A percentile compares a stretch with the other conserved stretches of the same genome.
These are phyloP conservation scores for Chalaropsis ovoidea DNA, from an alignment of 2,329 filamentous ascomycete genomes.

Conservation along the genomic window DNA sequence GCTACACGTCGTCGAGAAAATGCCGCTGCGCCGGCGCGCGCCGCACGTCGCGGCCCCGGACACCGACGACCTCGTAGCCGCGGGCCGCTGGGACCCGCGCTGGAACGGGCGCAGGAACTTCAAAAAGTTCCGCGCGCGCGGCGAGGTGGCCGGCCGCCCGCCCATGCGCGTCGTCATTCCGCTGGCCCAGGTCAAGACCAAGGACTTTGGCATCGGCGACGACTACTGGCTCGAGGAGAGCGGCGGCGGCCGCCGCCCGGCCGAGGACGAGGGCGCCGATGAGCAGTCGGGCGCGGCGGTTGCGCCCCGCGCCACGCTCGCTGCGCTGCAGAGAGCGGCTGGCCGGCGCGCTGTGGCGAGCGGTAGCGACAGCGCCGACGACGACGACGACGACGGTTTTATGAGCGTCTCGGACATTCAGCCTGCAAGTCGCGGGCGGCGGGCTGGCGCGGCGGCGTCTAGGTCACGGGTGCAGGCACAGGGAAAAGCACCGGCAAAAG, in stretches of 20 bases:
- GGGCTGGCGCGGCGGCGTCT: slow-evolving; percentile 21
- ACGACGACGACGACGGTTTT: slow-evolving; percentile 29
- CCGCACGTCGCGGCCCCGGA: slow-evolving; percentile 23
- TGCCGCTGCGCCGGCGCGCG: slow-evolving; percentile 47
- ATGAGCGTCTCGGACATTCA: slow-evolving; percentile 20
- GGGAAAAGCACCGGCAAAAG: not conserved
- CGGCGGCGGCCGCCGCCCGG: slow-evolving; percentile 28
- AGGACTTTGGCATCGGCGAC: slow-evolving; percentile 63
- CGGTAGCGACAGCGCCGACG: slow-evolving; percentile 32
- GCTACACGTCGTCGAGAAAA: slow-evolving; percentile 66
- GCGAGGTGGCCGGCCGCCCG: slow-evolving; percentile 38
- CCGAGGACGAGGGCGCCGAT: slow-evolving; percentile 27
- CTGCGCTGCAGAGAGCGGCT: not conserved
- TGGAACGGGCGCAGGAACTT: slow-evolving; percentile 98
- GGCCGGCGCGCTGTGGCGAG: not conserved
- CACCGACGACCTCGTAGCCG: slow-evolving; percentile 44
- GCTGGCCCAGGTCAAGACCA: slow-evolving; percentile 60
- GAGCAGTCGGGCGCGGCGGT: not conserved
- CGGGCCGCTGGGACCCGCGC: slow-evolving; percentile 64
- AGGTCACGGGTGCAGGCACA: not conserved
- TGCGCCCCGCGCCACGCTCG: not conserved
- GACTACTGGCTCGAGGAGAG: slow-evolving; percentile 61
- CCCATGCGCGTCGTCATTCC: slow-evolving; percentile 52
- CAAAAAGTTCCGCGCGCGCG: slow-evolving; percentile 67
- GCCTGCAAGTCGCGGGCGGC: slow-evolving; percentile 19